Percentiles rank a stretch among this genome's conserved stretches.
These are phyloP conservation scores for Colletotrichum acutatum DNA, from an alignment of 2,329 filamentous ascomycete species.

Conservation along the genomic window DNA sequence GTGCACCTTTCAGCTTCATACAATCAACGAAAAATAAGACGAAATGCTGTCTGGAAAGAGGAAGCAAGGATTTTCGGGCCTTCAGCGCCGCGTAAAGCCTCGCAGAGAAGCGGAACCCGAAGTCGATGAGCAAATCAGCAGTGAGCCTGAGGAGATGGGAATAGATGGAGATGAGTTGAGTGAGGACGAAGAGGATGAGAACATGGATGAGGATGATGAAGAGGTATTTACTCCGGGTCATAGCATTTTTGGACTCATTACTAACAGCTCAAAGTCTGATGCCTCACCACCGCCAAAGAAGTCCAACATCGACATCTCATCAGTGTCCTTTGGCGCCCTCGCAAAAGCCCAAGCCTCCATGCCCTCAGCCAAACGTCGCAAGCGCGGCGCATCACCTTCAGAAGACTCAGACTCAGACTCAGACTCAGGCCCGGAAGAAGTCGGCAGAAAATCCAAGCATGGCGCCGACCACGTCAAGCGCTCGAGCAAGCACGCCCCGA, in stretches of 20 bases:
- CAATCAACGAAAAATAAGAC: background rate
- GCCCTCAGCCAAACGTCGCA: conserved; percentile 46
- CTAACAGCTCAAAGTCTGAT: conserved; percentile 43
- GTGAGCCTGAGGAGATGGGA: conserved; percentile 24
- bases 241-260: background rate
- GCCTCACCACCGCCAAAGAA: conserved; percentile 33
- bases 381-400: conserved; percentile 41
- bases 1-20: background rate
- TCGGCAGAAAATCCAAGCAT: conserved; percentile 41
- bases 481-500: conserved; percentile 88
- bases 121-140: conserved; percentile 25
- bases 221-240: conserved; percentile 35
- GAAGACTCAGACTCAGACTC: conserved; percentile 41
- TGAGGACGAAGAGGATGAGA: conserved; percentile 40
- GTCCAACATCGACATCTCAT: conserved; percentile 58
- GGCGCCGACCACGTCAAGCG: conserved; percentile 51
- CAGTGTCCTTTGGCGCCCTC: conserved; percentile 89
- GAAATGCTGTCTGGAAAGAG: conserved; percentile 36
- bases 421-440: conserved; percentile 44
- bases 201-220: conserved; percentile 45
- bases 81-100: conserved; percentile 54
- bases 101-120: conserved; percentile 48
- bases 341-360: conserved; percentile 85
- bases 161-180: conserved; percentile 16
- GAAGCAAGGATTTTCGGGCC: conserved; percentile 27